Conservation (phyloP, 768 basidiomycete species). For the Cytidiella melzeri region DNA sequence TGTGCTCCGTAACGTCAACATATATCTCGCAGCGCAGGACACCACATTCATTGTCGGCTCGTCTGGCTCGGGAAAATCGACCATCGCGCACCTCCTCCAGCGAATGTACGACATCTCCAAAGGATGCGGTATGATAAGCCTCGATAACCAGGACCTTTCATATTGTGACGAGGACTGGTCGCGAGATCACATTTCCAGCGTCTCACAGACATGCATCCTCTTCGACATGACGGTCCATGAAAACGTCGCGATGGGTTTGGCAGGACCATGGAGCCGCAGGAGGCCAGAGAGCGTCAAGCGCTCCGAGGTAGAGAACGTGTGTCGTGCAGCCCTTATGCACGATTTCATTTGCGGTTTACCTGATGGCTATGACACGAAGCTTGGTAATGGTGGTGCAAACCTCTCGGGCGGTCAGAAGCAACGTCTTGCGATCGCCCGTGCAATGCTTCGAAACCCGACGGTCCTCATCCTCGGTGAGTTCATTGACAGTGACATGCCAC, state of each 20-base stretch:
- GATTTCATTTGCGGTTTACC: constrained; percentile 84
- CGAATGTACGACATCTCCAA: constrained; percentile 61
- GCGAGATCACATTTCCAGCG: constrained; percentile 63
- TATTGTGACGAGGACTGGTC: constrained; percentile 70
- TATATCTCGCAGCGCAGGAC: constrained; percentile 68
- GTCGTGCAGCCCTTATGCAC: constrained; percentile 78
- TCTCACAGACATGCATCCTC: constrained; percentile 75
- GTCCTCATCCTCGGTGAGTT: constrained; percentile 85
- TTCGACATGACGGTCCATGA: constrained; percentile 79
- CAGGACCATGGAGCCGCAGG: constrained; percentile 36
- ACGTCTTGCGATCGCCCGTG: constrained; percentile 83
- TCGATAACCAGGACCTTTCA: constrained; percentile 79
- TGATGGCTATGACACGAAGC: constrained; percentile 77
- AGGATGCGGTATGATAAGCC: constrained; percentile 50
- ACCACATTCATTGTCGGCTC: constrained; percentile 78
- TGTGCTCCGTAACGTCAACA: constrained; percentile 50
- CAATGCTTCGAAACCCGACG: constrained; percentile 76
- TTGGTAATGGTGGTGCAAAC: constrained; percentile 70
- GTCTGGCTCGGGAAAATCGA: constrained; percentile 76
- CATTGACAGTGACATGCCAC: too few species aligned
- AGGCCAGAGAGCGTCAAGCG: constrained; percentile 47
- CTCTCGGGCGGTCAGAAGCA: constrained; percentile 93
- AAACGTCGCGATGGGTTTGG: constrained; percentile 77
- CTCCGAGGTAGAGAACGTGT: constrained; percentile 74
- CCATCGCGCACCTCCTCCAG: constrained; percentile 57